Evolutionary conservation across 2,329 filamentous ascomycete genomes (phyloP), one percentile per base, ranked within the genome.

Genomic region (Cladosporium colombiae): DNA sequence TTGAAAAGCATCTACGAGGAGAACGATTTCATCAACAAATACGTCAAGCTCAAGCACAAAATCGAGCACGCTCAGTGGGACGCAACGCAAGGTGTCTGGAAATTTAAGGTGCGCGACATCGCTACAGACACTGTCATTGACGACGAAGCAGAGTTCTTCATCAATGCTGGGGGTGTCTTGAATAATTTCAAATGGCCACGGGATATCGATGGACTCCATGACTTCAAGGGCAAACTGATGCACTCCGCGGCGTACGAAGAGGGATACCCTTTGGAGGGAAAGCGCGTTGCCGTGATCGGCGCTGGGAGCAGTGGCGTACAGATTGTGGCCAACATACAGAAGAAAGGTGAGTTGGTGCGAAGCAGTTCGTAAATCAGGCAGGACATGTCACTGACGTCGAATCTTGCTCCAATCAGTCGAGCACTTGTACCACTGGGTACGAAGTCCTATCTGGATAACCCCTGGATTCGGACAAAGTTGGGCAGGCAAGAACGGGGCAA

Each of bases 391-490:
- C 52, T 55, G 14, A 55, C 29, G 21, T 14, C 27, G 13, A 6
- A 16, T 29, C 18, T 44, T 8, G 2, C 21, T 29, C 16, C 25
- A 53, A 18, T 53, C 10, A 55, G 79, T 78, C 44, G 66, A 74
- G 8, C 74, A 75, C 44, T 68, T 81, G 11, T 80, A 79, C 66
- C 78, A 80, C 67, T 81, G 77, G 72, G 74, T 82, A 5, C 72
- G 81, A 11, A 79, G 75, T 8, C 79, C 81, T 0, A 79, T 81
- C 31, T 83, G 81, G 81, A 80, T 84, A 29, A 83, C 81, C 0
- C 78, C 81, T 0, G 81, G 80, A 21, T 83, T 83, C 65, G 81
- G 77, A 0, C 80, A 82, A 57, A 77, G 76, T 5, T 82, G 80
- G 76, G 81, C 83, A 5, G 80, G 78, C 10, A 78, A 78, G 65